Base-by-base conservation (phyloP, 129 eudicot genomes). In the Flaveria brownii region DNA sequence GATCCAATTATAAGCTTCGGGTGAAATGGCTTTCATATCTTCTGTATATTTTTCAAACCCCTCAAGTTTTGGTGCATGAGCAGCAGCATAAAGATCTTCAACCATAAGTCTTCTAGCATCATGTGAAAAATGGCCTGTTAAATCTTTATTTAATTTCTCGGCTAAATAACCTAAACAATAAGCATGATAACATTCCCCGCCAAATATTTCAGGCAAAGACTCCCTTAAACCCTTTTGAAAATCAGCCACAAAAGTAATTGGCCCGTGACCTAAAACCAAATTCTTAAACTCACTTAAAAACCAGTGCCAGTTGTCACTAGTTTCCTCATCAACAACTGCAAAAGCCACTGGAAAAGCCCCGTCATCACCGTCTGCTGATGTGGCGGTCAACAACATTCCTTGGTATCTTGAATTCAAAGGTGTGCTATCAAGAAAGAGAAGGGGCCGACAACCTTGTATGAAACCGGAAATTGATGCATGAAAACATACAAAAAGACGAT, bases 111-210 rank as follows among this genome's bases (percentile, higher is more conserved):
- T 54, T 52, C 78, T 72, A 4, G 78, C 85, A 25, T 82, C 86
- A 36, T 86, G 82, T 30, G 89, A 82, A 80, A 86, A 86, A 55
- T 84, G 89, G n/a, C 82, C 82, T 16, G 72, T 73, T n/a, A 83
- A 68, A 73, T 83, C 86, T 73, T 59, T 73, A 30, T 63, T 74
- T 23, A 83, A 64, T 41, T 78, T 71, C 30, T 83, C 83, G 1
- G 84, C 84, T 74, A 80, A 54, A 80, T 80, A 74, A 80, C 80
- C 84, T 68, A 80, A 67, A 56, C 79, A 77, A 78, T 83, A 83
- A n/a, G 83, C 86, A 14, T 83, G 86, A 62, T 36, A 73, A 30
- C 78, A 71, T 12, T 78, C 77, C 20, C 17, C 36, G 1, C 76
- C 79, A 51, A 83, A 83, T 16, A 78, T 55, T 16, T 73, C 83